Evolutionary conservation across 257 asterid species (phyloP), one percentile per base, ranked within the genome.

Genomic region (Avicennia marina): DNA sequence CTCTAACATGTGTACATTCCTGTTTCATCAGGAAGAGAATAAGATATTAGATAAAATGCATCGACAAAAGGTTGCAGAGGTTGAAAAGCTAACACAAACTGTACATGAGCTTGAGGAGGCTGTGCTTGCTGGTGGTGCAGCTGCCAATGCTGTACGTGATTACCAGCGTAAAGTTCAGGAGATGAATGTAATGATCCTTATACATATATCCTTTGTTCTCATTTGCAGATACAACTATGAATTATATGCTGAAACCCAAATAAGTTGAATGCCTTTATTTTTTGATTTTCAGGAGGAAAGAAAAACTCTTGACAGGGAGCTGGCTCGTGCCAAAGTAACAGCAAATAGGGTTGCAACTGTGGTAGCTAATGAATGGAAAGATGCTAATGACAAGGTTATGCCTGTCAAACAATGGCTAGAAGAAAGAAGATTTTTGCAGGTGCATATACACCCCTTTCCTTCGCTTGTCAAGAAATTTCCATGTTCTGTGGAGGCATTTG

Each of bases 51-150:
- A 91, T 72, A 91, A 73, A 70, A 76, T 88, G 87, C 95, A 91
- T 56, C 77, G 97, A 12, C 98, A 85, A 70, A 91, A 91, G 79
- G 97, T 91, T 71, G 95, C 95, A 6, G 97, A 91, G 78, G 95
- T 91, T 63, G 98, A 86, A 78, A 88, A 85, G 77, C 95, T 91
- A 44, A 86, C 95, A 55, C 98, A 88, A 78, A 85, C 95, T 53
- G 97, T 91, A 34, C 94, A 83, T 60, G 98, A 91, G 81, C 98
- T 91, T 64, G 98, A 91, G 71, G 98, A 91, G 77, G 98, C 97
- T 32, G 97, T 91, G 68, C 90, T 91, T 70, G 95, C 97, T 67
- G 97, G 98, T 41, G 98, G 98, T 57, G 97, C 98, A 22, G 98
- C 98, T 66, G 97, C 98, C 63, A 91, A 91, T 77, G 95, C 97